Base-by-base conservation (phyloP, 306 rosid genomes). In the Cyamopsis tetragonoloba region DNA sequence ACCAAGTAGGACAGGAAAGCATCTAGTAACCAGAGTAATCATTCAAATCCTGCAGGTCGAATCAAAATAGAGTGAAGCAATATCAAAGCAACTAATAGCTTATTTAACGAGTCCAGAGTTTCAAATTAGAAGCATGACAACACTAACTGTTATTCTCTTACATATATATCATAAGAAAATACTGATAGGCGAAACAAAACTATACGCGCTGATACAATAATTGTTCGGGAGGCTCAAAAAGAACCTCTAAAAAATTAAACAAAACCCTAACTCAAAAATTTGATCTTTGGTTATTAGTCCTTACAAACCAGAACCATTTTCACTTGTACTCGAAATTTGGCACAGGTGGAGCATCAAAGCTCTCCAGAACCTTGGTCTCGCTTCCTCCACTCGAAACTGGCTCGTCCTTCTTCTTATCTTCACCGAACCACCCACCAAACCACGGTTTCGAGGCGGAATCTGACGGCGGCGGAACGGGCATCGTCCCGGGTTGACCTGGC, bases 301-400 rank as follows among this genome's bases (percentile, higher is more conserved):
- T 26, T 28, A 49, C 66, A 28, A 27, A 56, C 58, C 35, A 68
- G 43, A 72, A 26, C 60, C 60, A 28, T 10, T 8, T 48, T 91
- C 80, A 91, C 66, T 88, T 91, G 82, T 79, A 91, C 55, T 91
- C 97, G 55, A 81, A 91, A 79, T 54, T 91, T 1, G 97, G 97
- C 47, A 91, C 84, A 0, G 97, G 89, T 4, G 97, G 98, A 2
- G 98, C 95, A 79, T 89, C 98, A 22, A 89, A 92, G 57, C 98
- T 92, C 82, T 92, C 98, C 89, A 89, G 68, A 75, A 92, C 30
- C 79, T 86, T 89, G 4, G 95, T 86, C 75, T 89, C 96, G 75
- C 96, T 89, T 61, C 89, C 98, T 2, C 85, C 78, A 28, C 76
- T 30, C 0, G 83, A 15, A 0, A 19, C 26, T 0, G 82, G 7